Evolutionary conservation across 495 filamentous ascomycete species (phyloP).

Genomic region (Cryomyces minteri): DNA sequence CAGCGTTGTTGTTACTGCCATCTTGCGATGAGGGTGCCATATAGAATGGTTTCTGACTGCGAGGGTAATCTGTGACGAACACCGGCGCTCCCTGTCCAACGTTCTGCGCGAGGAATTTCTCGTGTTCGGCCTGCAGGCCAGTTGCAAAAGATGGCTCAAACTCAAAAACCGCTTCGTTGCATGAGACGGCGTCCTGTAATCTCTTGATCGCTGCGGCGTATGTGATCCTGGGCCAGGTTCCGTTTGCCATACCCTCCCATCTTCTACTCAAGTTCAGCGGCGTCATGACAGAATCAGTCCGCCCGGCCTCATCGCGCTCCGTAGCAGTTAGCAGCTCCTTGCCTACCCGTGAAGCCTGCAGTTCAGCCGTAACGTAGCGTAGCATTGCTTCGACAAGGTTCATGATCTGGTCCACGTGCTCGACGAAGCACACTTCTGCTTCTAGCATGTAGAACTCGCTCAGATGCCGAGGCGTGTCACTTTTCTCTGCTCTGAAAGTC

Average conservation of each 20-base stretch:
- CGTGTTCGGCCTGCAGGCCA: constrained; percentile 81
- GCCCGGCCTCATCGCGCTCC: constrained; percentile 15
- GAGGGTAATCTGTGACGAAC: constrained; percentile 87
- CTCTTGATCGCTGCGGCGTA: constrained; percentile 60
- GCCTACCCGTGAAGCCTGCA: constrained; percentile 37
- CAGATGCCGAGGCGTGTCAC: constrained; percentile 82
- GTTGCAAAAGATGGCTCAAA: constrained; percentile 48
- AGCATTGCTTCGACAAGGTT: constrained; percentile 63
- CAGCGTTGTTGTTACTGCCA: constrained; percentile 5
- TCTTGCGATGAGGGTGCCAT: constrained; percentile 45
- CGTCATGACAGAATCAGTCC: constrained; percentile 2
- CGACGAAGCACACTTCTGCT: constrained; percentile 65
- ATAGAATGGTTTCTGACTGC: constrained; percentile 82
- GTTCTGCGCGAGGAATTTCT: constrained; percentile 62
- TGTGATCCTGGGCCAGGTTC: constrained; percentile 65
- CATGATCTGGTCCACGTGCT: constrained; percentile 52
- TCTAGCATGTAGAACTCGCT: constrained; percentile 99
- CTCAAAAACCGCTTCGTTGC: constrained; percentile 35
- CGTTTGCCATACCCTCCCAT: constrained; percentile 47
- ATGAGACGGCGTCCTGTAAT: constrained; percentile 39
- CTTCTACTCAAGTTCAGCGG: constrained; percentile 37
- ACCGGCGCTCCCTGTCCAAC: constrained; percentile 56
- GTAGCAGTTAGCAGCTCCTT: constrained; percentile 38
- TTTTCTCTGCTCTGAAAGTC: constrained; percentile 85
- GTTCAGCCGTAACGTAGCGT: constrained; percentile 33